Evolutionary conservation across 352 stramenopile species (phyloP).

Genomic region (Thalassiosira livingstoniorum): DNA sequence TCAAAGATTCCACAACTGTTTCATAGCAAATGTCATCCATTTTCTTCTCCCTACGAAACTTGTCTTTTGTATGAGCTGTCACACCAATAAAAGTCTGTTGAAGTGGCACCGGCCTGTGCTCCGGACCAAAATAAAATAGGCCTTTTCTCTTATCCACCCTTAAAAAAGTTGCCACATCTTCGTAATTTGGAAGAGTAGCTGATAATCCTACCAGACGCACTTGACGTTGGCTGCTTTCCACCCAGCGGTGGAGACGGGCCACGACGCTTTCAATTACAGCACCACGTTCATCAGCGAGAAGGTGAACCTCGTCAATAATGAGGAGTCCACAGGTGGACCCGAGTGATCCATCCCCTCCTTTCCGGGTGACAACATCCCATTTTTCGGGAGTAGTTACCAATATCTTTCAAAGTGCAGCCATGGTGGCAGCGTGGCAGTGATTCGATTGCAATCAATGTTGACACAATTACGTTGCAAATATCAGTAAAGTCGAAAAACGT

Average conservation of each 20-base stretch:
- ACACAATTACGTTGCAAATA: too few species aligned
- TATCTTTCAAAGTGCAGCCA: too few species aligned
- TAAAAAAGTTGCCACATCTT: slow-evolving; percentile 97
- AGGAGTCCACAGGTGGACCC: slow-evolving; percentile 93
- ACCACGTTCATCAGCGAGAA: slow-evolving; percentile 97
- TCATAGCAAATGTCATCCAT: slow-evolving; percentile 91
- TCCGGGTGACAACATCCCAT: slow-evolving; percentile 99
- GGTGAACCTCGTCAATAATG: slow-evolving; percentile 99
- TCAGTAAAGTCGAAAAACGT: too few species aligned
- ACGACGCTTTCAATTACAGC: slow-evolving; percentile 99
- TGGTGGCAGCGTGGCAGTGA: too few species aligned
- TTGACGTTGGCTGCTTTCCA: slow-evolving; percentile 97
- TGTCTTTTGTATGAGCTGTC: slow-evolving; percentile 75
- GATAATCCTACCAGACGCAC: slow-evolving; percentile 98
- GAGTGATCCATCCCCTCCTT: slow-evolving; percentile 92
- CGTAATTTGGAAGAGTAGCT: slow-evolving; percentile 99
- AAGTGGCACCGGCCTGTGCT: slow-evolving; percentile 97
- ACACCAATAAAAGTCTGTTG: slow-evolving; percentile 99
- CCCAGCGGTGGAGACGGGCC: slow-evolving; percentile 95
- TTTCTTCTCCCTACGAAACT: slow-evolving; percentile 79
- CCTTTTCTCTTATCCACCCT: slow-evolving; percentile 91
- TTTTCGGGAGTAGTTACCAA: slow-evolving; percentile 99
- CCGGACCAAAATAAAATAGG: slow-evolving; percentile 98
- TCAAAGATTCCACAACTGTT: slow-evolving; percentile 83
- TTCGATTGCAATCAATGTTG: too few species aligned